Base-by-base conservation (phyloP, 2,329 filamentous ascomycete genomes). In the Penicillium italicum region DNA sequence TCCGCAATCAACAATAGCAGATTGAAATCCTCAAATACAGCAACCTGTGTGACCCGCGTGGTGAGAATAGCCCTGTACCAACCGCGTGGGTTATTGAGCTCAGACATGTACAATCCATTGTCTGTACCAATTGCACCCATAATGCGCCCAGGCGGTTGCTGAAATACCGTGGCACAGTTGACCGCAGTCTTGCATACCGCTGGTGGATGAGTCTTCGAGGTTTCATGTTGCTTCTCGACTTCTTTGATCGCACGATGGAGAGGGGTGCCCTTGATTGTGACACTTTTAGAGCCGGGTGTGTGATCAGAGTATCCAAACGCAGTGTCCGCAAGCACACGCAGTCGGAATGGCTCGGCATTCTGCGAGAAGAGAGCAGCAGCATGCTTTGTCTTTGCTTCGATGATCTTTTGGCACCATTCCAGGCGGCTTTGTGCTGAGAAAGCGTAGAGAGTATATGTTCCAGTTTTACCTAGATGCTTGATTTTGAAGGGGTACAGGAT, bases 51-150 rank as follows among this genome's bases (percentile, higher is more conserved):
- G 16, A 99, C 92, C 55, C 86, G 85, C 43, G 78, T 78, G 62
- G 86, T 85, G 70, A 86, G 84, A 24, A 97, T 91, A 8, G 89
- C 86, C 89, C 90, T 88, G 57, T 80, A 84, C 94, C 94, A 99
- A 12, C 91, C 91, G 67, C 95, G 85, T 55, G 94, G 91, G 69
- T 97, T 93, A 49, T 88, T 86, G 50, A 90, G 86, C 63, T 96
- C 91, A 4, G 93, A 89, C 45, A 96, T 88, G 70, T 86, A 99
- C 4, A 99, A 90, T 31, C 94, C 94, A 72, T 89, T 92, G 69
- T 99, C 94, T 1, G 94, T 99, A 41, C 95, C 94, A 54, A 99
- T 89, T 11, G 93, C 94, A 64, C 96, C 87, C 82, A 97, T 90
- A 44, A 89, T 84, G 71, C 88, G 93, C 28, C 90, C 90, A 69